Evolutionary conservation across 495 filamentous ascomycete species (phyloP), one percentile per base, ranked within the genome.

Genomic region (Mycothermus thermophilus): DNA sequence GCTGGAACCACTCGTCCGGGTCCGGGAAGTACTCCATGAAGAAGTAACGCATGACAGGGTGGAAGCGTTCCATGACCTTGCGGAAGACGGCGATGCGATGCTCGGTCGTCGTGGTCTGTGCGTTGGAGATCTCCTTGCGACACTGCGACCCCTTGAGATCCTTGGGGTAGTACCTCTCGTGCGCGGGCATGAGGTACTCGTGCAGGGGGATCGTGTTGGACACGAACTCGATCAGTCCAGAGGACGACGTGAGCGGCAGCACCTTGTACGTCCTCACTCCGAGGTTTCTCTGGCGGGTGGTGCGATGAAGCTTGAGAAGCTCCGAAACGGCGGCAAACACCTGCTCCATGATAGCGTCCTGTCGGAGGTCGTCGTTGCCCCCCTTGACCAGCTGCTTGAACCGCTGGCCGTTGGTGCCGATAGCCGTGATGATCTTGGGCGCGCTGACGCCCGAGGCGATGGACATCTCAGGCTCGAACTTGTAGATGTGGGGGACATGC

Each of bases 311-410:
- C 57, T 80, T 79, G 16, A 99, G 67, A 4, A 96, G 75, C 35
- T 79, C 78, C 48, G 80, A 93, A 19, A 95, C 90, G 69, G 93
- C 83, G 31, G 83, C 83, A 58, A 96, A 99, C 20, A 99, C 90
- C 59, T 99, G 90, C 54, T 96, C 92, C 92, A 99, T 99, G 60
- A 99, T 99, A 12, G 90, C 84, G 50, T 99, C 90, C 60, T 99
- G 90, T n/a, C 90, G 80, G 9, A 99, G 69, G 48, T 97, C 90
- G 54, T 96, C 87, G 42, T 83, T 86, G 18, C 87, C 84, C 47
- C 82, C 80, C 61, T 99, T 99, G 51, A 90, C 83, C 41, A 96
- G 64, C 54, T 93, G 83, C 58, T 85, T 93, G 56, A 79, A 94
- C 15, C 65, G 69, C 20, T 65, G 50, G 7, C 90, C 90, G 58